Conservation (phyloP, 495 filamentous ascomycete species). For the Talaromyces thailandensis region DNA sequence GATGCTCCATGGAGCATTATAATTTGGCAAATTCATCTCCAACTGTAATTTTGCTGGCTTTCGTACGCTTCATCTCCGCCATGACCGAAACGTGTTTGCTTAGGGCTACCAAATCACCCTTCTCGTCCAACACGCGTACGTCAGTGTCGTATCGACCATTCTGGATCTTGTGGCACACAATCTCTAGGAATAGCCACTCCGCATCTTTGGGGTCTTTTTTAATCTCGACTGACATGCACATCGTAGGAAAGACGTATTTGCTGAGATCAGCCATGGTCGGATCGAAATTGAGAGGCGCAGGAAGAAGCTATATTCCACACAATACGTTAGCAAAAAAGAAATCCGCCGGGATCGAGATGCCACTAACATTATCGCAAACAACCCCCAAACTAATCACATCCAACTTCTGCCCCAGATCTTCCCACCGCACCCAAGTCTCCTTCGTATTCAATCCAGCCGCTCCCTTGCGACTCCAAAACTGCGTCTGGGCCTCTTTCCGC, state of each 20-base stretch:
- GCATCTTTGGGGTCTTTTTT: conserved; percentile 3
- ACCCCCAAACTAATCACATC: conserved; percentile 2
- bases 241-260: conserved; percentile 4
- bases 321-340: background rate
- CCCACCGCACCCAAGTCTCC: background rate
- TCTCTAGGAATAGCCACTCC: conserved; percentile 2
- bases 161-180: background rate
- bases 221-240: conserved; percentile 2
- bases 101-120: conserved; percentile 1
- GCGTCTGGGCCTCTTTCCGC: background rate
- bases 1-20: background rate
- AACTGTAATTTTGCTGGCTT: background rate
- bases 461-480: background rate
- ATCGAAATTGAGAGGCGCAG: conserved; percentile 4
- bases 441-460: background rate
- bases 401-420: background rate
- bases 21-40: background rate
- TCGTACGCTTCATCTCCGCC: background rate
- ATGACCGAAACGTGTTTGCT: conserved; percentile 3
- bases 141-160: conserved; percentile 1
- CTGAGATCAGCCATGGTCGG: conserved; percentile 2
- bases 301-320: background rate
- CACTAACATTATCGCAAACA: background rate
- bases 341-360: background rate
- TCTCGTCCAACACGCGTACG: conserved; percentile 3